Base-by-base conservation (phyloP, 441 rosid genomes). In the Erodium texanum region DNA sequence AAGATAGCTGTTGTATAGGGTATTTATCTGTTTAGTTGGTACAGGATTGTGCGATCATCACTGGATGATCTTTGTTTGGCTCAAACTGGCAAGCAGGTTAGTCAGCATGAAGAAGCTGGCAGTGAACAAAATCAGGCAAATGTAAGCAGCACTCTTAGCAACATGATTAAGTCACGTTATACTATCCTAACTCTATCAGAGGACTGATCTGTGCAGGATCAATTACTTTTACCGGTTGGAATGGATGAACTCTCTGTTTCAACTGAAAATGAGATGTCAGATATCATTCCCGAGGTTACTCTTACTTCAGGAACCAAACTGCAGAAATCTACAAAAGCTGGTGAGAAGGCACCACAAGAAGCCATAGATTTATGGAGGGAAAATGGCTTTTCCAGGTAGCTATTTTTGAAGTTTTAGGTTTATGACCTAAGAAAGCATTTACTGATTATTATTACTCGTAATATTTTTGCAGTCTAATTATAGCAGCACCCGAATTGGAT, bases 321-420 rank as follows among this genome's bases (percentile, higher is more conserved):
- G 27, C 73, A 76, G 78, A 93, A 89, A 79, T 62, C 83, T 62
- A 77, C 84, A 59, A 87, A 87, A 81, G 82, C 89, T 24, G 95
- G 98, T 65, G 83, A 87, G 50, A 87, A 83, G 67, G 92, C 96
- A 62, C 72, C 92, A 1, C 70, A 73, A 75, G 95, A 90, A 79
- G 72, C 75, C 59, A 59, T 88, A 34, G 34, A 29, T 7, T 29
- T 29, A 74, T 93, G 99, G 97, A 85, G 77, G 72, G 93, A 82
- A 76, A 86, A 88, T 68, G 98, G 96, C 20, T 93, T 93, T 77
- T 87, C 96, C 22, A 83, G 98, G 98, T 89, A 79, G 68, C 62
- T 71, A 54, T 16, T 16, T 22, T 36, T 48, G 73, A 12, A 72
- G 64, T 68, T 41, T 14, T 41, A 65, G 19, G 4, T 65, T 64